These are phyloP conservation scores for Ophiostoma himal-ulmi DNA, from an alignment of 2,329 filamentous ascomycete genomes.

Conservation along the genomic window DNA sequence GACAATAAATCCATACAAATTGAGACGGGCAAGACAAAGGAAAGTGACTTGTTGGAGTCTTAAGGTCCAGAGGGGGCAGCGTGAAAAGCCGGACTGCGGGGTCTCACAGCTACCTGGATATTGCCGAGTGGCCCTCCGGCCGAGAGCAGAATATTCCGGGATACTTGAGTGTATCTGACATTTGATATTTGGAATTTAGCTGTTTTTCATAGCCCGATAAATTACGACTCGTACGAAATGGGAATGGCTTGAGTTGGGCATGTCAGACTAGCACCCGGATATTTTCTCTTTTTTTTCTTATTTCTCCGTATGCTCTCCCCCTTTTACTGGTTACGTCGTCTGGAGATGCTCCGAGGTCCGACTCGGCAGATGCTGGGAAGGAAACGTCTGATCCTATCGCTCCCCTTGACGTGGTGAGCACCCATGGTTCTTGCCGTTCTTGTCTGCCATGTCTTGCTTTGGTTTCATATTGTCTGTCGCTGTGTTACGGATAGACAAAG, in stretches of 20 bases:
- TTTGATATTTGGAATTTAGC: background rate
- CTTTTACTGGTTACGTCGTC: background rate
- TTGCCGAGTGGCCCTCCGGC: slow-evolving; percentile 3
- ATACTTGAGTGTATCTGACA: background rate
- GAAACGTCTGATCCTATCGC: background rate
- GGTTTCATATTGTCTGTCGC: slow-evolving; percentile 2
- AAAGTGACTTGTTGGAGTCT: background rate
- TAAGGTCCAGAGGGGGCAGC: background rate
- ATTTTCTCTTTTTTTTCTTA: background rate
- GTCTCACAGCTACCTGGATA: background rate
- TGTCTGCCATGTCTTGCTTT: background rate
- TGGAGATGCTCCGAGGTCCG: slow-evolving; percentile 13
- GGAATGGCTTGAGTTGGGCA: background rate
- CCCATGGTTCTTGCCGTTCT: background rate
- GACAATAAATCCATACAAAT: background rate
- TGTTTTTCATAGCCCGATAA: background rate
- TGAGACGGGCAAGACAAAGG: background rate
- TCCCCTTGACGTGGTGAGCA: background rate
- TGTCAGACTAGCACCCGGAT: background rate
- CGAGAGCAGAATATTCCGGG: background rate
- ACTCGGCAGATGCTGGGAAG: slow-evolving; percentile 6
- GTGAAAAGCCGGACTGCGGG: background rate
- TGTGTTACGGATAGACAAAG: background rate
- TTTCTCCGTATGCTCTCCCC: background rate
- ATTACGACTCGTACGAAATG: background rate